A percentile compares a stretch with the other conserved stretches of the same genome.
phyloP scores from a whole-genome alignment of 176 grass and related monocot species.

The Canna indica region DNA sequence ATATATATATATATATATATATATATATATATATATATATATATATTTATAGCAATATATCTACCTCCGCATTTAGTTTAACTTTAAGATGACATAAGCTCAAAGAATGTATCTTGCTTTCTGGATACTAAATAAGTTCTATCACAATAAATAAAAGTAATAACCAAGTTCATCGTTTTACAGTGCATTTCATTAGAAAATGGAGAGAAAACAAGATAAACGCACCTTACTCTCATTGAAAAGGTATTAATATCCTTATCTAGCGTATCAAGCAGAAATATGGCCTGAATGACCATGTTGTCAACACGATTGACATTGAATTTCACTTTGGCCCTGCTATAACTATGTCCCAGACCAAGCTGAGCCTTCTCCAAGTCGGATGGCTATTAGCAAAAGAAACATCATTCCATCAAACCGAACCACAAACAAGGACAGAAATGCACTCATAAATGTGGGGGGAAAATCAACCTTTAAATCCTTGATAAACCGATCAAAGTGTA shows the following conservation, averaged over 20 bases:
- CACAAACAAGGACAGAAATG: background rate
- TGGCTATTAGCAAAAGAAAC: constrained; percentile 21
- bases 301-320: constrained; percentile 69
- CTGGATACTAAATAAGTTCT: too few relatives aligned
- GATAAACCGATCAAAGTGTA: constrained; percentile 70
- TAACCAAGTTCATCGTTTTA: background rate
- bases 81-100: too few relatives aligned
- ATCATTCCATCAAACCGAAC: background rate
- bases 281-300: constrained; percentile 88
- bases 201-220: background rate
- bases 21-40: too few relatives aligned
- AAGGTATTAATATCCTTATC: constrained; percentile 80
- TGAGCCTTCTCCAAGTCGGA: constrained; percentile 57
- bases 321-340: constrained; percentile 65
- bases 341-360: constrained; percentile 49
- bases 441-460: background rate
- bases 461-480: constrained; percentile 49
- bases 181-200: background rate
- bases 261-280: constrained; percentile 70
- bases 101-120: too few relatives aligned
- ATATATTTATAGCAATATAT: too few relatives aligned
- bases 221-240: constrained; percentile 79
- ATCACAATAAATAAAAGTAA: too few relatives aligned
- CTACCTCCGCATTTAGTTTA: too few relatives aligned
- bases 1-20: too few relatives aligned